Percentiles rank a stretch among this genome's conserved stretches.
These are phyloP conservation scores for Roridomyces roridus DNA, from an alignment of 768 basidiomycete species.

Conservation along the genomic window DNA sequence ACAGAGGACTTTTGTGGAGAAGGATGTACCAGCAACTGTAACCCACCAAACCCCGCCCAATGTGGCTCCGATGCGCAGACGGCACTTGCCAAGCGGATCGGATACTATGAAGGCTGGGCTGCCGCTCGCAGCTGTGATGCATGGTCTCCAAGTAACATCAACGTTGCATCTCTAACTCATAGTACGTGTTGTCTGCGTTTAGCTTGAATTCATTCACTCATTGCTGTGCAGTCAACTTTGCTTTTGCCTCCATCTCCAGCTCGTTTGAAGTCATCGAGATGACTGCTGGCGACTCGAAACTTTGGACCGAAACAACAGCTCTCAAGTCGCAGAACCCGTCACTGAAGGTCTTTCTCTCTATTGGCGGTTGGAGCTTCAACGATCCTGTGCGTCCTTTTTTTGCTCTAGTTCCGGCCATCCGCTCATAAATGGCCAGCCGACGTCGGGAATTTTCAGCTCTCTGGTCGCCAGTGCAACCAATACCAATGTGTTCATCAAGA, in stretches of 20 bases:
- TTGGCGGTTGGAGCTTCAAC: constrained; percentile 36
- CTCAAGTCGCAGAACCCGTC: constrained; percentile 29
- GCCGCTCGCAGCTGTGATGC: constrained; percentile 17
- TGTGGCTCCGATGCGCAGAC: constrained; percentile 27
- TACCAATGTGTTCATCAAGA: constrained; percentile 27
- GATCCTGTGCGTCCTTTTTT: constrained; percentile 16
- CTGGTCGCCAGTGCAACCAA: constrained; percentile 24
- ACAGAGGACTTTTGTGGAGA: constrained; percentile 2
- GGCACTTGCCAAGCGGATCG: constrained; percentile 29
- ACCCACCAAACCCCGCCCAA: not conserved
- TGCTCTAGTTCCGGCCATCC: not conserved
- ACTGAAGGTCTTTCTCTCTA: constrained; percentile 31
- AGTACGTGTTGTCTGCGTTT: not conserved
- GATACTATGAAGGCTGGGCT: constrained; percentile 32
- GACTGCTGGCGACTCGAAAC: constrained; percentile 27
- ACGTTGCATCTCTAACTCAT: constrained; percentile 31
- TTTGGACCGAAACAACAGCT: constrained; percentile 31
- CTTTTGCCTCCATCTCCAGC: constrained; percentile 31
- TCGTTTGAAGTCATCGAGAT: constrained; percentile 30
- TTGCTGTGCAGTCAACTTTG: constrained; percentile 35
- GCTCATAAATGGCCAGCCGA: constrained; percentile 20
- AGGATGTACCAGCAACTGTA: constrained; percentile 5
- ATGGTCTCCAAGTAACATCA: constrained; percentile 28
- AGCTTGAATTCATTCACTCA: not conserved
- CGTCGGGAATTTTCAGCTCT: constrained; percentile 29